Conservation (phyloP, 768 basidiomycete species). For the Mycena metata region DNA sequence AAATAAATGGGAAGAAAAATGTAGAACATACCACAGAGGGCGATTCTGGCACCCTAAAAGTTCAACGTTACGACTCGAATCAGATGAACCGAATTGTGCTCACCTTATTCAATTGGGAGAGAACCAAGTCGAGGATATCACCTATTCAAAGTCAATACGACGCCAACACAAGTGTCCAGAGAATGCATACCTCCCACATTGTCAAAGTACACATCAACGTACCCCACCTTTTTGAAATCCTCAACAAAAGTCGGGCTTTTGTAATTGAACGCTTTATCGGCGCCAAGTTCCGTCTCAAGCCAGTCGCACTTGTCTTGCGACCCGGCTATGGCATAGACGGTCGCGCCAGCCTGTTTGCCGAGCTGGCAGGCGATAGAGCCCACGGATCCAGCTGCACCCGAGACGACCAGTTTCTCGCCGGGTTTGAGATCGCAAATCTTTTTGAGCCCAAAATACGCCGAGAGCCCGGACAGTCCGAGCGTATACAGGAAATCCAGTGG, state of each 20-base stretch:
- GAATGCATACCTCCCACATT: constrained; percentile 72
- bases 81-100: not conserved
- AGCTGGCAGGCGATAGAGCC: constrained; percentile 89
- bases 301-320: constrained; percentile 86
- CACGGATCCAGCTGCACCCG: constrained; percentile 94
- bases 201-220: constrained; percentile 87
- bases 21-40: constrained; percentile 78
- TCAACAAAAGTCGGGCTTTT: constrained; percentile 79
- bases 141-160: constrained; percentile 54
- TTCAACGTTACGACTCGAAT: not conserved
- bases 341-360: constrained; percentile 82
- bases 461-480: constrained; percentile 79
- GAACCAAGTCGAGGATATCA: constrained; percentile 83
- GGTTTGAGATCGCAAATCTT: constrained; percentile 85
- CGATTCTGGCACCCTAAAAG: constrained; percentile 74
- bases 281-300: constrained; percentile 87
- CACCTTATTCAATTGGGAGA: constrained; percentile 75
- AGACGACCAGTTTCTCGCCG: constrained; percentile 88
- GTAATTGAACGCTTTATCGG: constrained; percentile 89
- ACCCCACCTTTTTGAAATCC: constrained; percentile 83
- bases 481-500: constrained; percentile 86
- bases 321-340: constrained; percentile 91
- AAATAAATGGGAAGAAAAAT: not conserved
- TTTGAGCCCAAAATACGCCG: constrained; percentile 91
- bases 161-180: not conserved